Conservation (phyloP, 2,329 filamentous ascomycete genomes). For the Allantophomopsis lycopodina region DNA sequence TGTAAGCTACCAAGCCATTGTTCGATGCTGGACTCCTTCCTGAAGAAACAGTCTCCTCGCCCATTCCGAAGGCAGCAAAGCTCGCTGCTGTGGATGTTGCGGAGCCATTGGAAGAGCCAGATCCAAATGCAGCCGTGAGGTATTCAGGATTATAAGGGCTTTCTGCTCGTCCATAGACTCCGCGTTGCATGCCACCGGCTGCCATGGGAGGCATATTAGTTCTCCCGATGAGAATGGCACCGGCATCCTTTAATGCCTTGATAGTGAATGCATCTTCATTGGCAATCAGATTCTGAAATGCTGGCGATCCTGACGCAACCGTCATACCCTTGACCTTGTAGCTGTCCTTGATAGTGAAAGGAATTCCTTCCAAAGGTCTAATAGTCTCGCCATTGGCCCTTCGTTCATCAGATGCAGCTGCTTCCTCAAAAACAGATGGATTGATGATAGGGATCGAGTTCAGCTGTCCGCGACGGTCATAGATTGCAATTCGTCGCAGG, state of each 20-base stretch:
- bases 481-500: too few species aligned
- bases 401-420: too few species aligned
- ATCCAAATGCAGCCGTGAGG: constrained; percentile 37
- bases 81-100: constrained; percentile 25
- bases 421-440: too few species aligned
- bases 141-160: constrained; percentile 40
- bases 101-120: constrained; percentile 43
- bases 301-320: constrained; percentile 37
- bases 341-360: constrained; percentile 42
- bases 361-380: constrained; percentile 37
- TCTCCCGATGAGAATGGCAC: constrained; percentile 35
- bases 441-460: too few species aligned
- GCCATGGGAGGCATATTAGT: constrained; percentile 50
- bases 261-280: constrained; percentile 38
- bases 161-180: constrained; percentile 39
- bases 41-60: too few species aligned
- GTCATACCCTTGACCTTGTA: constrained; percentile 39
- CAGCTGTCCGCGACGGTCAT: too few species aligned
- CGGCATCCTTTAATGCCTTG: constrained; percentile 28
- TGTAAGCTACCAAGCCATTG: too few species aligned
- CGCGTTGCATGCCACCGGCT: constrained; percentile 41
- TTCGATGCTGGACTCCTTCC: too few species aligned
- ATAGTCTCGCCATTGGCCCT: too few species aligned
- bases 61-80: too few species aligned
- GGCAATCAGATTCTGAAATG: constrained; percentile 33